Base-by-base conservation (phyloP, 257 asterid genomes). In the Salvia hispanica region DNA sequence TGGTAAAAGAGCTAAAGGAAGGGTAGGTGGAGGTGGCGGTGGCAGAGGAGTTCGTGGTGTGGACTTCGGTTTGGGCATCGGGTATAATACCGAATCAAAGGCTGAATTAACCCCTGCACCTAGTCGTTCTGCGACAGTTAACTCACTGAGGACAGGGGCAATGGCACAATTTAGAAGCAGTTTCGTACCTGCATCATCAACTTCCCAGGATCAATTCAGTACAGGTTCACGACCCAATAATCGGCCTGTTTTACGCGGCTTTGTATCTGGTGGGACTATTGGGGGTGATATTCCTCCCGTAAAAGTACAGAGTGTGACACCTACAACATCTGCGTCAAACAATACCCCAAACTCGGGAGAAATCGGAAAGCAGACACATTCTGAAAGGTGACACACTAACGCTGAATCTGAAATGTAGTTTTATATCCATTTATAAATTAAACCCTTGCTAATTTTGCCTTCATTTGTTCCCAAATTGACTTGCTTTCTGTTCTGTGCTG, bases 261-360 rank as follows among this genome's bases (percentile, higher is more conserved):
- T 93, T 65, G 95, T 93, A 72, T 80, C 99, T 45, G 99, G 99
- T 73, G 99, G 97, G 72, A 83, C 88, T n/a, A 93, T 93, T 64
- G 99, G 97, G 52, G 99, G 97, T 48, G 84, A 84, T 58, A 43
- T 78, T 66, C 80, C 76, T 58, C 76, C 82, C 48, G 56, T 84
- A 67, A 86, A 67, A 70, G 66, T 62, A 34, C 71, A 70, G 72
- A 82, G 78, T 71, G 74, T 83, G 6, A 65, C 78, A 7, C 25
- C 62, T 71, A 31, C 84, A 36, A 70, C 87, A 73, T 69, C 85
- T 36, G 67, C 81, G 18, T 70, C 88, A 55, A 70, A 65, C 71
- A 67, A 82, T 31, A 36, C 59, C 43, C 78, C 76, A 12, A 78
- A 57, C 66, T 71, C 83, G 2, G 72, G 84, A 67, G 86, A 82